These are phyloP conservation scores for Erysimum cheiranthoides DNA, from an alignment of 345 rosid species.

Conservation along the genomic window DNA sequence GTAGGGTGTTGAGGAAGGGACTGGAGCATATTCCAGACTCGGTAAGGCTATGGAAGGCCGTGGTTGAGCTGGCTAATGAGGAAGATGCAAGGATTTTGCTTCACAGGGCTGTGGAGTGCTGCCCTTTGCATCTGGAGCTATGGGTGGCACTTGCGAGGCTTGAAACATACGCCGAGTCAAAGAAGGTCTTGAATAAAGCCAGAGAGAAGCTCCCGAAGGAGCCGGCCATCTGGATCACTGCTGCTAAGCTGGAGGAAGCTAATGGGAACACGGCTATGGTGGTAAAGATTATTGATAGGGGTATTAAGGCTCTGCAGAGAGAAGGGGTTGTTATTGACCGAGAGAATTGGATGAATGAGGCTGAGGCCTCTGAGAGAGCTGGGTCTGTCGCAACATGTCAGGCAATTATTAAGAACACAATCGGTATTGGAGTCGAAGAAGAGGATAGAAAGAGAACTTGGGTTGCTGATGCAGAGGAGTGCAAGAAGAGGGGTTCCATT, in stretches of 20 bases:
- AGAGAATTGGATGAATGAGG: constrained; percentile 1
- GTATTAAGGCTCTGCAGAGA: neutral
- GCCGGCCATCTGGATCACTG: neutral
- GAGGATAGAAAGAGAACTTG: constrained; percentile 5
- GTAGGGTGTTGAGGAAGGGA: constrained; percentile 3
- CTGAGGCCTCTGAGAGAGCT: neutral
- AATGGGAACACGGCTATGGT: neutral
- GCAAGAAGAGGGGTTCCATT: constrained; percentile 3
- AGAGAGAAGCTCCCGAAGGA: neutral
- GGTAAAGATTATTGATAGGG: neutral
- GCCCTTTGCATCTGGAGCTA: neutral
- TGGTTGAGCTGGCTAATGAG: neutral
- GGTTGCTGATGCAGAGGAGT: constrained; percentile 2
- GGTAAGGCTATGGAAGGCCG: neutral
- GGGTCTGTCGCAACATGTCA: neutral
- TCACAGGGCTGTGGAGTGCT: constrained; percentile 2
- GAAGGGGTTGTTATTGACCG: neutral
- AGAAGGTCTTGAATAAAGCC: neutral
- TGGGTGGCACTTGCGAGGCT: constrained; percentile 3
- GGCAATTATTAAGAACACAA: neutral
- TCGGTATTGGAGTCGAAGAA: constrained; percentile 3
- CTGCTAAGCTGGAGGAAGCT: constrained; percentile 1
- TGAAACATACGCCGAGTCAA: neutral
- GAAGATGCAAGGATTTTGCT: constrained; percentile 1
- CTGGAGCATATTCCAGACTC: neutral